A percentile compares a stretch with the other conserved stretches of the same genome.
Evolutionary conservation across 1,139 yeast species (phyloP).

Genomic region (Yamadazyma sp.): DNA sequence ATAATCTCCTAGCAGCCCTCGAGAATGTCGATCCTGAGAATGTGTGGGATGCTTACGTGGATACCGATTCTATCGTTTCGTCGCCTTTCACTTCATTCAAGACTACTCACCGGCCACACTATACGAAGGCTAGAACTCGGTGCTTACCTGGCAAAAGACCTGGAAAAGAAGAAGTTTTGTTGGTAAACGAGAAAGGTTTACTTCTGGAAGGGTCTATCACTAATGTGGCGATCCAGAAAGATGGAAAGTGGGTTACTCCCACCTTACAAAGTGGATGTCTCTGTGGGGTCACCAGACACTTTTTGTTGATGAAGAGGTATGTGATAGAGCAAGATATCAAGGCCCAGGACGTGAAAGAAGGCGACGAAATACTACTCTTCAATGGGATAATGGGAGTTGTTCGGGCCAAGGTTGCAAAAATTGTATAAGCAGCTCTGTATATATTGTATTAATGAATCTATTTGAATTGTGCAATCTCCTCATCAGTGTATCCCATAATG

Average conservation of each 20-base stretch:
- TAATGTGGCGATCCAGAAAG: slow-evolving; percentile 63
- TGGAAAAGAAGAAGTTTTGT: slow-evolving; percentile 62
- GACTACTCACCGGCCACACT: slow-evolving; percentile 71
- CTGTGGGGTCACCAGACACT: slow-evolving; percentile 79
- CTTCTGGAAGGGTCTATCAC: slow-evolving; percentile 86
- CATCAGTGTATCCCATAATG: slow-evolving; percentile 72
- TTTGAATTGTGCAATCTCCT: slow-evolving; percentile 41
- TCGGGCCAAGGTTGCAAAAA: slow-evolving; percentile 48
- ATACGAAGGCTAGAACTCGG: slow-evolving; percentile 60
- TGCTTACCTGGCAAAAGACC: slow-evolving; percentile 36
- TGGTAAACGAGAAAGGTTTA: slow-evolving; percentile 59
- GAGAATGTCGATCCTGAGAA: slow-evolving; percentile 11
- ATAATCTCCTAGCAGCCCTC: slow-evolving; percentile 46
- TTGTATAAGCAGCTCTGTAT: slow-evolving; percentile 9
- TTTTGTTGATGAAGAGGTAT: slow-evolving; percentile 53
- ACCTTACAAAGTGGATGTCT: slow-evolving; percentile 73
- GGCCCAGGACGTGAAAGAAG: slow-evolving; percentile 48
- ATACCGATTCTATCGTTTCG: slow-evolving; percentile 49
- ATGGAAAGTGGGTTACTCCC: slow-evolving; percentile 77
- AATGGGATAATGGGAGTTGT: slow-evolving; percentile 86
- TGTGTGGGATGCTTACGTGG: slow-evolving; percentile 64
- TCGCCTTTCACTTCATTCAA: slow-evolving; percentile 88
- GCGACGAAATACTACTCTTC: slow-evolving; percentile 68
- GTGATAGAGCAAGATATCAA: slow-evolving; percentile 57
- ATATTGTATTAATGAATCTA: slow-evolving; percentile 4